These are phyloP conservation scores for Yamadazyma takamatsuzukensis DNA, from an alignment of 805 yeast species.

Conservation along the genomic window DNA sequence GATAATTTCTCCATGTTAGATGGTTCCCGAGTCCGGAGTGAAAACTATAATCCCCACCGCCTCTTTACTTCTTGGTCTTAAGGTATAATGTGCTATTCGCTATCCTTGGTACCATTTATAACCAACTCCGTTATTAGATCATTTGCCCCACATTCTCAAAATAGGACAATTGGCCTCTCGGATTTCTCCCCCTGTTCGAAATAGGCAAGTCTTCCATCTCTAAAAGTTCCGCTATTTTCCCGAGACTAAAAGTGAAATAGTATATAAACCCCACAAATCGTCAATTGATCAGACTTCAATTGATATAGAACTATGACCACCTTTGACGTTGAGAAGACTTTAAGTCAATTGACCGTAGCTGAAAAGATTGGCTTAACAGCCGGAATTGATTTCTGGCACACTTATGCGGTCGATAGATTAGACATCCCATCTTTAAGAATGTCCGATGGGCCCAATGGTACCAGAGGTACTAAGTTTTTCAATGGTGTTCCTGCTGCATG, in stretches of 20 bases:
- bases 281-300: no score
- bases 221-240: not conserved
- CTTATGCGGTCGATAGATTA: slow-evolving; percentile 35
- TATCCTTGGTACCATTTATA: no score
- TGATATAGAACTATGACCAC: no score
- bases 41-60: no score
- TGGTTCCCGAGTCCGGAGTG: no score
- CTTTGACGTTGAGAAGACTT: slow-evolving; percentile 21
- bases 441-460: slow-evolving; percentile 62
- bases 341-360: slow-evolving; percentile 20
- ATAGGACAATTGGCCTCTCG: not conserved
- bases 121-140: no score
- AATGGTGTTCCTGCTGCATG: slow-evolving; percentile 53
- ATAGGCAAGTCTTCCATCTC: not conserved
- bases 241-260: no score
- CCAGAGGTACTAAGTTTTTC: slow-evolving; percentile 57
- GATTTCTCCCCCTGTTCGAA: not conserved
- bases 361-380: slow-evolving; percentile 36
- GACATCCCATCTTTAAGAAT: slow-evolving; percentile 47
- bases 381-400: slow-evolving; percentile 50
- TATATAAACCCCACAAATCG: not conserved
- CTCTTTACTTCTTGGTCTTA: no score
- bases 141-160: not conserved
- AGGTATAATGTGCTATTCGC: no score
- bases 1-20: no score